A percentile compares a stretch with the other conserved stretches of the same genome.
Evolutionary conservation across 192 early-diverging fungal species (phyloP).

Genomic region (Linderina pennispora): DNA sequence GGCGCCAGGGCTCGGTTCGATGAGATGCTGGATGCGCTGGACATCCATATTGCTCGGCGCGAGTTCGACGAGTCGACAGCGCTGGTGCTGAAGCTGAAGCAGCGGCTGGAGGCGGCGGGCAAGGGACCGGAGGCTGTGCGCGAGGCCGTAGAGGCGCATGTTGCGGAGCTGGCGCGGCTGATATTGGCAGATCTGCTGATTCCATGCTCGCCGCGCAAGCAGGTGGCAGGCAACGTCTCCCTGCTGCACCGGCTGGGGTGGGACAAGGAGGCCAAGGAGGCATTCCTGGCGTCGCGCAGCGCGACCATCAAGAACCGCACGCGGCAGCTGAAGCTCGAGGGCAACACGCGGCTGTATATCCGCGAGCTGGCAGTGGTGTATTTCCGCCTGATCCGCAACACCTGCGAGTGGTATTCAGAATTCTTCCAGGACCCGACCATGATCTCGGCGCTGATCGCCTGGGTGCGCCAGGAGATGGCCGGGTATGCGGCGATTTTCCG

Average conservation of each 20-base stretch:
- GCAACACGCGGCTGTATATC: conserved; percentile 81
- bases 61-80: conserved; percentile 82
- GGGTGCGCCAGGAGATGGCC: conserved; percentile 83
- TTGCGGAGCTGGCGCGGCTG: conserved; percentile 45
- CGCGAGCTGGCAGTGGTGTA: conserved; percentile 79
- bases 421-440: conserved; percentile 86
- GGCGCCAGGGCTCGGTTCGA: conserved; percentile 31
- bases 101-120: conserved; percentile 7
- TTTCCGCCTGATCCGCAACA: conserved; percentile 89
- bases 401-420: conserved; percentile 91
- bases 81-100: conserved; percentile 28
- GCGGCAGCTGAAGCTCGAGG: conserved; percentile 79
- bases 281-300: conserved; percentile 76
- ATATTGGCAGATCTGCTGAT: conserved; percentile 71
- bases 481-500: conserved; percentile 80
- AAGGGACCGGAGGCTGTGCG: conserved; percentile 23
- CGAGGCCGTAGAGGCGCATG: conserved; percentile 21
- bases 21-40: conserved; percentile 82
- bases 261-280: conserved; percentile 67
- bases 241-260: conserved; percentile 67
- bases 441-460: conserved; percentile 90
- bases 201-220: conserved; percentile 71
- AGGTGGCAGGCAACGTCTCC: conserved; percentile 72
- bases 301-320: conserved; percentile 63
- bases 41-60: conserved; percentile 87